Conservation (phyloP, 495 filamentous ascomycete species). For the Lophiostoma macrostomum region DNA sequence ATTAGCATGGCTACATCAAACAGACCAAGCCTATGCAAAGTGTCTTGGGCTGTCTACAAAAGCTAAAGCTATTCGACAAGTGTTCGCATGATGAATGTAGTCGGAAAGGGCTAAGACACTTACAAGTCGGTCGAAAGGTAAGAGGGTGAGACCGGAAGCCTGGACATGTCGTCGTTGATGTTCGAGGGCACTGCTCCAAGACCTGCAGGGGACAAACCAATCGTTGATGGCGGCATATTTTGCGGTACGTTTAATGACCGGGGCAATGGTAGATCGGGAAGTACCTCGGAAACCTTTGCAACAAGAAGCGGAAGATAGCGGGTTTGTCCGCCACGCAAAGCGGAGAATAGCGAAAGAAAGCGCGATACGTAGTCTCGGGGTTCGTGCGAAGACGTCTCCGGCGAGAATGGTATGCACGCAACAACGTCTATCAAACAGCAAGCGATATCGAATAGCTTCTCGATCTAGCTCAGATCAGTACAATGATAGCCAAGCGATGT, state of each 20-base stretch:
- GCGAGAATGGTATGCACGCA: slow-evolving; percentile 55
- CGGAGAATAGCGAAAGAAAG: slow-evolving; percentile 62
- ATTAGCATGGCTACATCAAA: too few relatives aligned
- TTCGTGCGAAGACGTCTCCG: slow-evolving; percentile 58
- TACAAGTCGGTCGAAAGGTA: slow-evolving; percentile 24
- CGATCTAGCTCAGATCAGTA: slow-evolving; percentile 50
- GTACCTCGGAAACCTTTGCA: slow-evolving; percentile 63
- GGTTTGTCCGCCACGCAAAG: slow-evolving; percentile 65
- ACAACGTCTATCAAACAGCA: slow-evolving; percentile 72
- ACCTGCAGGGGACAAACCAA: neutral
- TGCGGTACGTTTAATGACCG: slow-evolving; percentile 18
- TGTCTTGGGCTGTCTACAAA: too few relatives aligned
- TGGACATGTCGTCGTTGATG: slow-evolving; percentile 11
- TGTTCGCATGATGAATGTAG: too few relatives aligned
- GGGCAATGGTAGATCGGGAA: slow-evolving; percentile 46
- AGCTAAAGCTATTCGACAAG: too few relatives aligned
- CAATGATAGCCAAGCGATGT: neutral
- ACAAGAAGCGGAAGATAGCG: slow-evolving; percentile 70
- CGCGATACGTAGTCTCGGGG: slow-evolving; percentile 72
- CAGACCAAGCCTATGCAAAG: too few relatives aligned
- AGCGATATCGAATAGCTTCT: slow-evolving; percentile 74
- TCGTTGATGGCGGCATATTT: slow-evolving; percentile 10
- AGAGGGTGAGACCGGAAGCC: slow-evolving; percentile 4
- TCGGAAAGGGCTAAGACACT: too few relatives aligned
- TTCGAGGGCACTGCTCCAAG: slow-evolving; percentile 11